These are phyloP conservation scores for Cadophora gregata DNA, from an alignment of 2,329 filamentous ascomycete genomes.

Conservation along the genomic window DNA sequence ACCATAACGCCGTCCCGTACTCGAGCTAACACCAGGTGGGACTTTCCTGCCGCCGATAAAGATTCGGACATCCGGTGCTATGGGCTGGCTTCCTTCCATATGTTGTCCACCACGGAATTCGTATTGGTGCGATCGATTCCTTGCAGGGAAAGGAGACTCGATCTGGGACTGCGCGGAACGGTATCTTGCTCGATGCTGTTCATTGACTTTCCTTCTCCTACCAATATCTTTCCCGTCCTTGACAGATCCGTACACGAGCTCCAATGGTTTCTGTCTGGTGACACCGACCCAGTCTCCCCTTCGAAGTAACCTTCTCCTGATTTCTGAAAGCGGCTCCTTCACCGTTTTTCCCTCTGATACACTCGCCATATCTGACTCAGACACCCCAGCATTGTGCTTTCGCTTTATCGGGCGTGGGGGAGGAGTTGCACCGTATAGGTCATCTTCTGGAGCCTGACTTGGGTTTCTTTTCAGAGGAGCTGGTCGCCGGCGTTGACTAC, in stretches of 20 bases:
- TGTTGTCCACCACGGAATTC: background rate
- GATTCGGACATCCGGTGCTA: constrained; percentile 39
- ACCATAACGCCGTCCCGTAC: constrained; percentile 27
- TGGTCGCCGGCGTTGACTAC: background rate
- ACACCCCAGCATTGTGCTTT: constrained; percentile 27
- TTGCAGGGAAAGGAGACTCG: constrained; percentile 32
- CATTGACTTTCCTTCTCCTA: constrained; percentile 36
- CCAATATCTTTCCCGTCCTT: constrained; percentile 38
- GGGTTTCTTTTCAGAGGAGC: constrained; percentile 21
- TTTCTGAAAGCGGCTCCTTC: constrained; percentile 35
- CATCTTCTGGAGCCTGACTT: constrained; percentile 28
- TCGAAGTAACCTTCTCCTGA: constrained; percentile 38
- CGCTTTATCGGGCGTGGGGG: constrained; percentile 23
- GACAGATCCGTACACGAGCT: constrained; percentile 33
- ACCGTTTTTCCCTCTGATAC: constrained; percentile 14
- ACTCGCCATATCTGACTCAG: constrained; percentile 6
- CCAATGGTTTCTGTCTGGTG: constrained; percentile 35
- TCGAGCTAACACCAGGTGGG: constrained; percentile 38
- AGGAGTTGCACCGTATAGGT: constrained; percentile 38
- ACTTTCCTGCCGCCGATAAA: constrained; percentile 39
- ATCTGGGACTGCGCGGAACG: constrained; percentile 27
- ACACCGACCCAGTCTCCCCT: constrained; percentile 44
- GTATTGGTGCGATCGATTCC: background rate
- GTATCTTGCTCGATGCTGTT: constrained; percentile 38
- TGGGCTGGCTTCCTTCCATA: background rate